Evolutionary conservation across 306 rosid genomes (phyloP), one percentile per base, ranked within the genome.

Genomic region (Medicago ruthenica): DNA sequence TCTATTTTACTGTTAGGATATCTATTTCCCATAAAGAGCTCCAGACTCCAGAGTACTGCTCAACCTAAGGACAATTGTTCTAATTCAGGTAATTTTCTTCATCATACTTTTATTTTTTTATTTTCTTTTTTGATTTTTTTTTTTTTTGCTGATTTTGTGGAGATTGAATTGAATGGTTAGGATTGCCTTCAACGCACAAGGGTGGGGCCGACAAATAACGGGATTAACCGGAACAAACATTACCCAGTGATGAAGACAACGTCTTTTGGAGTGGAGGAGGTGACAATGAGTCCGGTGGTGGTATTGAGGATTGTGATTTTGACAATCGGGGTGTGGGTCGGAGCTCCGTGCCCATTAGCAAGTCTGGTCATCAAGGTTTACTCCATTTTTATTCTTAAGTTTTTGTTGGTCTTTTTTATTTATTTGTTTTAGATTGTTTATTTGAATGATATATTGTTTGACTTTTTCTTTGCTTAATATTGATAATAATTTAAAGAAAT

Each of bases 171-270:
- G 16, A 44, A 65, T 64, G 71, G 36, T 70, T 90, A 95, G 99
- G 99, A 67, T 88, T 95, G 89, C 97, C 99, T 4, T 89, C 90
- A 36, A 90, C 97, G 1, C 96, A 90, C 76, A 85, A 0, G 88
- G 91, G 4, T 95, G 99, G 99, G 87, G 83, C 0, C 99, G 96
- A 41, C 99, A 95, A 79, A 86, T 95, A 34, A 69, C 55, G 68
- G 97, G 85, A 4, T 69, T 95, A 70, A 80, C 90, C 0, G 96
- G 96, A 54, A 80, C 86, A 72, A 76, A 73, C 57, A 20, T 62
- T 62, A 21, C 82, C 92, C 21, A 92, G 90, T 44, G 89, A 70
- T 1, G 76, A 92, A 64, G 63, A 18, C 37, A 83, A 54, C 76
- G 22, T 4, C 40, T 71, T 61, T 42, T 80, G 81, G 73, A 61